phyloP scores from a whole-genome alignment of 495 filamentous ascomycete species.

The Aeminium ludgeri region DNA sequence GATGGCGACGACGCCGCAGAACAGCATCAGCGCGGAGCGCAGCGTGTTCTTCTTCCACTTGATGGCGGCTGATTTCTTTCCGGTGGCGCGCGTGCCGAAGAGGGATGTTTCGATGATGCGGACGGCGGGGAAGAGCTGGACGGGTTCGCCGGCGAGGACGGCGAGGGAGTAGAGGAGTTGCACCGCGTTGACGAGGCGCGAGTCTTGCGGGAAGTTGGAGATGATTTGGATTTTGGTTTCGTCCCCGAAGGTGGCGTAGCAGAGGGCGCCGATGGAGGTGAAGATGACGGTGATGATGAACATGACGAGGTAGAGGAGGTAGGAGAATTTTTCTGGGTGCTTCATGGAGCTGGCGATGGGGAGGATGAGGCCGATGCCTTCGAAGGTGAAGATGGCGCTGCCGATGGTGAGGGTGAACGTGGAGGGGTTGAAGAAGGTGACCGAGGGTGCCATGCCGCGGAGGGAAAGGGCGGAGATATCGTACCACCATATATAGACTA shows the following conservation, averaged over 20 bases:
- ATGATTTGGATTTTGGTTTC: conserved; percentile 44
- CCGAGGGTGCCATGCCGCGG: conserved; percentile 31
- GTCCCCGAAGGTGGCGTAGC: conserved; percentile 46
- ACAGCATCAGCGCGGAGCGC: conserved; percentile 30
- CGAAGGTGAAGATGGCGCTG: conserved; percentile 49
- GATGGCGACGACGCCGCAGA: conserved; percentile 36
- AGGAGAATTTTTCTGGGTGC: conserved; percentile 39
- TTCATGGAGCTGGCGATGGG: conserved; percentile 49
- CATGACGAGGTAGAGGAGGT: conserved; percentile 42
- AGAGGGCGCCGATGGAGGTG: conserved; percentile 44
- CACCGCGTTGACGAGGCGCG: conserved; percentile 45
- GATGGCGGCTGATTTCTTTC: conserved; percentile 33
- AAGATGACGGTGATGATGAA: conserved; percentile 45
- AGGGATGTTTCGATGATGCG: conserved; percentile 41
- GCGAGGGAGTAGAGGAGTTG: conserved; percentile 51
- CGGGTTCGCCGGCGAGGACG: conserved; percentile 42
- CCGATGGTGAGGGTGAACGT: conserved; percentile 47
- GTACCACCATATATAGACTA: conserved; percentile 47
- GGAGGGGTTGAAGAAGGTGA: conserved; percentile 43
- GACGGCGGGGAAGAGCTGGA: conserved; percentile 48
- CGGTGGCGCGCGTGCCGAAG: conserved; percentile 34
- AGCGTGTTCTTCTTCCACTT: conserved; percentile 56
- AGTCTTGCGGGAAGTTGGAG: conserved; percentile 45
- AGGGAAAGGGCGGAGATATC: conserved; percentile 35
- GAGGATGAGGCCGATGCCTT: conserved; percentile 49